Evolutionary conservation across 2,329 filamentous ascomycete species (phyloP).

Genomic region (Falciphora oryzae): DNA sequence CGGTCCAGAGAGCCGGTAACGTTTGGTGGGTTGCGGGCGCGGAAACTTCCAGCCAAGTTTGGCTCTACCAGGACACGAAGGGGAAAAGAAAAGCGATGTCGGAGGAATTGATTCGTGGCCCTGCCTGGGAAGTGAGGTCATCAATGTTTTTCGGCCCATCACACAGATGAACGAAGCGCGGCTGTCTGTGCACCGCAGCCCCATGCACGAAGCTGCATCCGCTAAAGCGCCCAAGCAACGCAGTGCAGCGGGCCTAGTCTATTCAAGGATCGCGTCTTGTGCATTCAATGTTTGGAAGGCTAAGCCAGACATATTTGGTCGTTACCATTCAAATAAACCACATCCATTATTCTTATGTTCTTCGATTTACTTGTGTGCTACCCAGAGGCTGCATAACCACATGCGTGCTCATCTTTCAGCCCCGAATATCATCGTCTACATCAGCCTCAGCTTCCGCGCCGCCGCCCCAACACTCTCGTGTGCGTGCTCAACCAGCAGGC

Average conservation of each 20-base stretch:
- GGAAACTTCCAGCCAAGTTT: too few species aligned
- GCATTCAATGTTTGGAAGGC: too few species aligned
- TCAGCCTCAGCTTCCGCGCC: conserved; percentile 17
- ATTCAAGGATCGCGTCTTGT: too few species aligned
- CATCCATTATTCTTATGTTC: too few species aligned
- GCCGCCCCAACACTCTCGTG: conserved; percentile 17
- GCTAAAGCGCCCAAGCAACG: not conserved
- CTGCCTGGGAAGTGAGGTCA: not conserved
- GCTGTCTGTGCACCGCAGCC: not conserved
- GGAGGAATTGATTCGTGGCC: not conserved
- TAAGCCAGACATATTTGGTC: too few species aligned
- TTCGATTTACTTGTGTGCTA: too few species aligned
- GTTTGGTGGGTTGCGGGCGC: too few species aligned
- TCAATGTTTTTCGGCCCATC: not conserved
- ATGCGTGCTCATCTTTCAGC: too few species aligned
- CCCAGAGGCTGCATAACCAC: too few species aligned
- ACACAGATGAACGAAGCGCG: not conserved
- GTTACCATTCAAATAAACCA: too few species aligned
- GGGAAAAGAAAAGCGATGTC: not conserved
- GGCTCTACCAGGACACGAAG: not conserved
- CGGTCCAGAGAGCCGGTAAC: too few species aligned
- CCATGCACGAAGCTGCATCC: not conserved
- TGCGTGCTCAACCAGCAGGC: conserved; percentile 35
- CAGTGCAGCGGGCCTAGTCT: too few species aligned
- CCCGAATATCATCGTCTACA: not conserved